Evolutionary conservation across 768 basidiomycete species (phyloP).

Genomic region (Lactarius tabidus): DNA sequence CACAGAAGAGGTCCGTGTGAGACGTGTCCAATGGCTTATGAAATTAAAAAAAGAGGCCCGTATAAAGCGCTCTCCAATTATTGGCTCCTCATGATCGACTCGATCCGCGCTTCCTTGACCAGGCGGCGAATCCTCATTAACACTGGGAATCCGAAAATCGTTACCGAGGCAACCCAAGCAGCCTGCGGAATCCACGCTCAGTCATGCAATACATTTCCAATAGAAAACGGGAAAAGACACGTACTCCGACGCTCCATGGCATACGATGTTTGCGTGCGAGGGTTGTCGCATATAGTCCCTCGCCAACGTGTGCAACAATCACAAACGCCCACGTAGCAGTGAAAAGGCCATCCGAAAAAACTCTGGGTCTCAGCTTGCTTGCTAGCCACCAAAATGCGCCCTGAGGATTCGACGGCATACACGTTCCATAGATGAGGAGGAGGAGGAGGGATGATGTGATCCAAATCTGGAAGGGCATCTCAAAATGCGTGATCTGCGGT

Average conservation of each 20-base stretch:
- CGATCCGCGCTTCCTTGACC: constrained; percentile 65
- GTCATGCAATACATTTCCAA: background rate
- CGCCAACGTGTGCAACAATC: constrained; percentile 40
- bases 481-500: constrained; percentile 58
- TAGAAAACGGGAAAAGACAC: constrained; percentile 27
- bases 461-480: constrained; percentile 37
- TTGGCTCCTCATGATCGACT: constrained; percentile 75
- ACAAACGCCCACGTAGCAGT: constrained; percentile 35
- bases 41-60: too few species aligned
- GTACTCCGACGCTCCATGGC: constrained; percentile 39
- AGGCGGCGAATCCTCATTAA: constrained; percentile 51
- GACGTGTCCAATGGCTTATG: too few species aligned
- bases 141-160: constrained; percentile 52
- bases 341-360: constrained; percentile 33
- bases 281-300: constrained; percentile 44
- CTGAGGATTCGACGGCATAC: constrained; percentile 28
- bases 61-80: constrained; percentile 25
- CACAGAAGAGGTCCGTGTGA: background rate
- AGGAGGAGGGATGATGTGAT: constrained; percentile 30
- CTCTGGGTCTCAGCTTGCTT: constrained; percentile 30
- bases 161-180: constrained; percentile 49
- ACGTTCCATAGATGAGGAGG: constrained; percentile 35
- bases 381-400: constrained; percentile 31
- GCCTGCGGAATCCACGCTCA: constrained; percentile 36
- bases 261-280: constrained; percentile 52